phyloP scores from a whole-genome alignment of 495 filamentous ascomycete genomes.

The Talaromyces ruber region DNA sequence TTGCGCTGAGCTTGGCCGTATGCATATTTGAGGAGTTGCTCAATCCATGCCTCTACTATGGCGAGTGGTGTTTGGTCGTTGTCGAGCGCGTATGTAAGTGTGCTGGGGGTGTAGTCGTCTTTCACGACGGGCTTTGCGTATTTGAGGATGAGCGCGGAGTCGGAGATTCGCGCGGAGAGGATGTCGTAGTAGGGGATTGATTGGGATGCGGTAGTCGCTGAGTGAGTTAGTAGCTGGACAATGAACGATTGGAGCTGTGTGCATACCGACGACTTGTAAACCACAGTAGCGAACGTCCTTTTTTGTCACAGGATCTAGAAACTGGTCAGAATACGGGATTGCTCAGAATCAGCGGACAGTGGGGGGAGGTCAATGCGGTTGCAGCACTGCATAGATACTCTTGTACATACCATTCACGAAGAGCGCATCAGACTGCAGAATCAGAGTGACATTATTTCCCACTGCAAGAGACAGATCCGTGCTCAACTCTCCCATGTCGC shows the following conservation, averaged over 20 bases:
- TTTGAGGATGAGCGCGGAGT: conserved; percentile 59
- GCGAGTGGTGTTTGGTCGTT: conserved; percentile 36
- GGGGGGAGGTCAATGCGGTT: not conserved
- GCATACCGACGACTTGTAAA: not conserved
- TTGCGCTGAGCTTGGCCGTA: conserved; percentile 63
- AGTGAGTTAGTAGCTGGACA: not conserved
- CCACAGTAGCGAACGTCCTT: conserved; percentile 3
- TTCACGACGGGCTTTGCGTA: conserved; percentile 56
- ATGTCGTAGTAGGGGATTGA: conserved; percentile 75
- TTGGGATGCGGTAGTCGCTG: conserved; percentile 30
- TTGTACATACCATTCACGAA: conserved; percentile 48
- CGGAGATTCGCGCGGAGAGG: conserved; percentile 64
- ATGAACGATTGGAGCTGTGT: not conserved
- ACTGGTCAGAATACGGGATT: conserved; percentile 9
- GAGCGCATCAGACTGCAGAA: conserved; percentile 54
- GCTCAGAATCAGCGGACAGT: not conserved
- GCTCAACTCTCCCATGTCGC: conserved; percentile 30
- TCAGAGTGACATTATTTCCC: conserved; percentile 52
- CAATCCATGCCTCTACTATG: conserved; percentile 50
- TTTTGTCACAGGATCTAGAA: not conserved
- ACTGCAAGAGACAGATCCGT: conserved; percentile 27
- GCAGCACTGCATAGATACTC: not conserved
- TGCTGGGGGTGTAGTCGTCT: conserved; percentile 46
- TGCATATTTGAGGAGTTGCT: conserved; percentile 53
- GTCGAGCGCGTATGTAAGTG: conserved; percentile 52